These are phyloP conservation scores for Solanum gandarillasii DNA, from an alignment of 257 asterid genomes.

Conservation along the genomic window DNA sequence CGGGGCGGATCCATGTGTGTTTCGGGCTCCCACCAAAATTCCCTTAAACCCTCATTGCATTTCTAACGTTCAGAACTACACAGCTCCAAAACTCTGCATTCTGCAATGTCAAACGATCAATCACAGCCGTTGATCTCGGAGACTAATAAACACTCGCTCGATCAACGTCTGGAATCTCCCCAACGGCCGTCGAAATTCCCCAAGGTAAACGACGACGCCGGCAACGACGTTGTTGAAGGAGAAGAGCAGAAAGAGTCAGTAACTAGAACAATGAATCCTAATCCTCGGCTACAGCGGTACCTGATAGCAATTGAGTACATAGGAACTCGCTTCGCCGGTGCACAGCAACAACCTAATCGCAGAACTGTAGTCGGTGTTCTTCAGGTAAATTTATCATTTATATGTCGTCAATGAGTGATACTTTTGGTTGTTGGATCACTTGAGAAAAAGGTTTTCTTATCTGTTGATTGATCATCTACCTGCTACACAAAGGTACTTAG, in stretches of 20 bases:
- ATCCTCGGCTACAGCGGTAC: conserved; percentile 53
- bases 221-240: conserved; percentile 10
- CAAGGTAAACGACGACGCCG: conserved; percentile 20
- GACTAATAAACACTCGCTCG: conserved; percentile 8
- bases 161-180: conserved; percentile 26
- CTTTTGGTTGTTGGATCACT: neutral
- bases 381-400: conserved; percentile 25
- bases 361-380: conserved; percentile 88
- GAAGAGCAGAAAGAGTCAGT: conserved; percentile 1
- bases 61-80: neutral
- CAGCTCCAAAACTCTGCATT: neutral
- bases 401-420: neutral
- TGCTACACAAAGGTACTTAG: neutral
- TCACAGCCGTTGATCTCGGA: conserved; percentile 8
- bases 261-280: conserved; percentile 34
- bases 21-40: neutral
- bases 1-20: neutral
- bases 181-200: conserved; percentile 45
- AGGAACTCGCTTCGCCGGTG: conserved; percentile 83
- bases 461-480: neutral
- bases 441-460: neutral
- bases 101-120: conserved; percentile 30
- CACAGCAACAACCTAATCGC: conserved; percentile 58
- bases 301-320: conserved; percentile 76
- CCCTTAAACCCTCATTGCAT: neutral